Conservation (phyloP, 768 basidiomycete species). For the Rhizopogon vulgaris region DNA sequence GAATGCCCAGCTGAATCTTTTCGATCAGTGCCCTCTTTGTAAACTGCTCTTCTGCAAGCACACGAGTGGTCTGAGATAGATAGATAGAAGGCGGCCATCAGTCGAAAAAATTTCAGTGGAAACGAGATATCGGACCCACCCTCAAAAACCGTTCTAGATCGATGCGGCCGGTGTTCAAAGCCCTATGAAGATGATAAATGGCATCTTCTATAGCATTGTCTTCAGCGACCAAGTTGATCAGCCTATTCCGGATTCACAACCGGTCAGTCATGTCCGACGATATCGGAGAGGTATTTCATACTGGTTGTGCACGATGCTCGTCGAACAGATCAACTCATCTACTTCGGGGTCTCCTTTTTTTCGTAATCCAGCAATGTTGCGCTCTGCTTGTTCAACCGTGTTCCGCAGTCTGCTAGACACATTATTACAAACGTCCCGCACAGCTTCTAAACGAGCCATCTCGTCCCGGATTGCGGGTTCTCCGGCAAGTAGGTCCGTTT, state of each 20-base stretch:
- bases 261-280: slow-evolving; percentile 11
- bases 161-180: slow-evolving; percentile 83
- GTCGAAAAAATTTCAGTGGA: slow-evolving; percentile 2
- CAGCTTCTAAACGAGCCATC: slow-evolving; percentile 90
- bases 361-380: slow-evolving; percentile 70
- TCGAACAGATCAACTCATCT: slow-evolving; percentile 94
- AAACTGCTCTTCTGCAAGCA: slow-evolving; percentile 92
- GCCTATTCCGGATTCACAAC: slow-evolving; percentile 37
- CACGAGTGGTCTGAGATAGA: slow-evolving; percentile 61
- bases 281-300: slow-evolving; percentile 23
- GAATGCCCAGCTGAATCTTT: slow-evolving; percentile 68
- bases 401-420: slow-evolving; percentile 64
- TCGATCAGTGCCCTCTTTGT: slow-evolving; percentile 93
- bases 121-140: slow-evolving; percentile 38
- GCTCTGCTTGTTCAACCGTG: slow-evolving; percentile 63
- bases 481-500: slow-evolving; percentile 80
- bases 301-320: slow-evolving; percentile 97
- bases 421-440: slow-evolving; percentile 80
- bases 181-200: slow-evolving; percentile 92
- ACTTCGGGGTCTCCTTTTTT: slow-evolving; percentile 87
- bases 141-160: slow-evolving; percentile 93
- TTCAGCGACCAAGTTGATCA: slow-evolving; percentile 97
- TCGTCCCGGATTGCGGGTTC: slow-evolving; percentile 95
- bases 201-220: slow-evolving; percentile 99
- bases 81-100: slow-evolving; percentile 10